These are phyloP conservation scores for Punica granatum DNA, from an alignment of 345 rosid genomes.

Conservation along the genomic window DNA sequence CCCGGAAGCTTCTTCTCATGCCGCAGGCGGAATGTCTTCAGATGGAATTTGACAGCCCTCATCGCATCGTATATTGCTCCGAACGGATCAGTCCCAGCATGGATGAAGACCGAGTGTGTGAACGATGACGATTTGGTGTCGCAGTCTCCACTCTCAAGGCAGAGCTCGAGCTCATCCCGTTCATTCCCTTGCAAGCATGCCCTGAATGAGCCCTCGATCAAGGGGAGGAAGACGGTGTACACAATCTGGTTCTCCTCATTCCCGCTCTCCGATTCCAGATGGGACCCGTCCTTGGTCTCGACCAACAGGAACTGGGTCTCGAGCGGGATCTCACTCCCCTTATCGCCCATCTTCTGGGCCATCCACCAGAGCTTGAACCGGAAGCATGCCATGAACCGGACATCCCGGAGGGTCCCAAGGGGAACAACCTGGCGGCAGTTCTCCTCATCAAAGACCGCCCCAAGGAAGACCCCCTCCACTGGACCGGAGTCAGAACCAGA, in stretches of 20 bases:
- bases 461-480: conserved; percentile 71
- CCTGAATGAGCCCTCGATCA: conserved; percentile 77
- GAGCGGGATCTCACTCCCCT: conserved; percentile 61
- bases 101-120: conserved; percentile 54
- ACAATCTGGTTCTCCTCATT: conserved; percentile 49
- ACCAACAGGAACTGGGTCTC: conserved; percentile 85
- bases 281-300: conserved; percentile 70
- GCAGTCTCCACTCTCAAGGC: conserved; percentile 82
- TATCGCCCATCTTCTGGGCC: conserved; percentile 89
- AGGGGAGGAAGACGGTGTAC: conserved; percentile 82
- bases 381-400: conserved; percentile 89
- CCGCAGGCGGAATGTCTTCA: conserved; percentile 73
- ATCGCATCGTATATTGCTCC: conserved; percentile 63
- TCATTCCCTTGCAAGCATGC: conserved; percentile 69
- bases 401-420: conserved; percentile 54
- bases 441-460: conserved; percentile 55
- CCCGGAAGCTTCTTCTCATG: conserved; percentile 87
- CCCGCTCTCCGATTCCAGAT: conserved; percentile 51
- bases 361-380: conserved; percentile 98
- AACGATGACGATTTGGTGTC: conserved; percentile 61
- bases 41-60: conserved; percentile 53
- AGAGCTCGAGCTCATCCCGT: conserved; percentile 70
- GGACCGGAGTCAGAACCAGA: conserved; percentile 56
- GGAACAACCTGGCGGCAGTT: conserved; percentile 58
- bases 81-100: conserved; percentile 79